Evolutionary conservation across 2,329 filamentous ascomycete species (phyloP), one percentile per base, ranked within the genome.

Genomic region (Exophiala sideris): DNA sequence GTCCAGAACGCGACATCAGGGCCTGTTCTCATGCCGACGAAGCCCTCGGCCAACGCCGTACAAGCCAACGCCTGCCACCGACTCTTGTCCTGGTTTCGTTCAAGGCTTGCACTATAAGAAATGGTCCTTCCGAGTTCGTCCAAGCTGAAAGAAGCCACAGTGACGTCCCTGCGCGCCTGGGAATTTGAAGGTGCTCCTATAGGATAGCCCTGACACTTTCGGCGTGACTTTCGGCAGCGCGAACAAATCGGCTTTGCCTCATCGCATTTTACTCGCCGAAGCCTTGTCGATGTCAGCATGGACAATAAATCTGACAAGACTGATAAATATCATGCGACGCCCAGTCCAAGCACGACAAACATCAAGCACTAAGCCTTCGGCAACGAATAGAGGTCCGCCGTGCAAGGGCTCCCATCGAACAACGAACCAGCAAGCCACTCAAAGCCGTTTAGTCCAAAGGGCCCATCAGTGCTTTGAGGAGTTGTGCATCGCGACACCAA

Each of bases 191-290:
- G 39, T 40, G 50, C 42, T 8, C 35, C 45, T 3, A 32, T 14
- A 24, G 45, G 39, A 33, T 49, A 54, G 1, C 51, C 51, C 42
- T 35, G 36, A 18, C 51, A 54, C 3, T 11, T 10, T 20, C 51
- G 51, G n/a, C 39, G 32, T 7, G 36, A 36, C 14, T 16, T 42
- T 8, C 18, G 20, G 32, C 51, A 54, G n/a, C 38, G 35, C 29
- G 9, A 16, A 38, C 51, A 54, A 8, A 12, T 21, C 3, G 51
- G 51, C 33, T 48, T 48, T 16, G 24, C n/a, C 35, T 54, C 52
- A 18, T 54, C 52, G 18, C 52, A 54, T 21, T 50, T 49, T n/a
- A 54, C 40, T 32, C 35, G 29, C 5, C 52, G 52, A 11, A 10
- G 10, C 18, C 51, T 54, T 8, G 7, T 5, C 24, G 5, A 8